Base-by-base conservation (phyloP, 2,329 filamentous ascomycete genomes). In the Triangularia verruculosa region DNA sequence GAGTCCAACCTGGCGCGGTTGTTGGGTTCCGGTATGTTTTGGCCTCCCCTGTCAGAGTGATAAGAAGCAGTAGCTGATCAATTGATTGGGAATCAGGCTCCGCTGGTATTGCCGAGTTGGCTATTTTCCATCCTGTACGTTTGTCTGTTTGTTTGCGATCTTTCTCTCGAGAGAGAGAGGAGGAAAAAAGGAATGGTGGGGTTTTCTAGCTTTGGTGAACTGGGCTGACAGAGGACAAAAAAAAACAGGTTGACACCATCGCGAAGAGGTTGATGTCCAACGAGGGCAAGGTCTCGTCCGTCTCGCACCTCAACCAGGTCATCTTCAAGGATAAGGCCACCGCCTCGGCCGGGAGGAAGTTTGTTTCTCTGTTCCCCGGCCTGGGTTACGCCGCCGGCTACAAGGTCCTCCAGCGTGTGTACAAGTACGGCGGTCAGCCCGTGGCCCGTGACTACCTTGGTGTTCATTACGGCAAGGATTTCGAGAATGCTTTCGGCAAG, bases 201-300 rank as follows among this genome's bases (percentile, higher is more conserved):
- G 39, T n/a, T n/a, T n/a, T n/a, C n/a, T 47, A 20, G n/a, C n/a
- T n/a, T 47, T 47, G 39, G n/a, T 20, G 39, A 6, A 20, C n/a
- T 5, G n/a, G 3, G 9, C 39, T 47, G 20, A 47, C 39, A 47
- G 39, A 17, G 39, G 20, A 53, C 27, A n/a, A 25, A 27, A 20
- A 2, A 24, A 54, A 53, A 67, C 74, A 94, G 91, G 92, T 99
- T 77, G 95, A 99, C 80, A 99, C 95, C 58, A 97, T 96, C 73
- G 94, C 95, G 68, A 99, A 99, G 85, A 92, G 95, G 71, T 87
- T 99, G 79, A 99, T 99, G 95, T 97, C 93, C 87, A 97, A 99
- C 80, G 90, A 96, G 77, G 87, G 87, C 75, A 91, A 83, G 80
- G 85, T 91, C 71, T 74, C 79, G 62, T 83, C 80, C 59, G 71